Evolutionary conservation across 345 rosid genomes (phyloP), one percentile per base, ranked within the genome.

Genomic region (Eucalyptus marginata): DNA sequence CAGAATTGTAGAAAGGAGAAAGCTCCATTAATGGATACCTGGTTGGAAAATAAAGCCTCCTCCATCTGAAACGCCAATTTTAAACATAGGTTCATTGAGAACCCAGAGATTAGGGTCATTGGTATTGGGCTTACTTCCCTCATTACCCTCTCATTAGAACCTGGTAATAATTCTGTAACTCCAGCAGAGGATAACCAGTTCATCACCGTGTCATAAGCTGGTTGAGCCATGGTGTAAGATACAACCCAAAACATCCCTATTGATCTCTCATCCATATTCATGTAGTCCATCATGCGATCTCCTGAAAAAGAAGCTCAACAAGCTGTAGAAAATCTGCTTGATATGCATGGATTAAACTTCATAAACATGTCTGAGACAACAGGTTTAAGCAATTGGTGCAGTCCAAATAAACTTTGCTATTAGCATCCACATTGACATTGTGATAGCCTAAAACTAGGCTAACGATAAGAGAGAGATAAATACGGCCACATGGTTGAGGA

Each of bases 201-300:
- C 90, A 96, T 93, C 88, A 96, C 96, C 86, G 95, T 93, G 89
- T 98, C 99, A 93, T 94, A 94, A 71, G 97, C 99, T 68, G 98
- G 98, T 86, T 98, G 99, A 88, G 99, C 96, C 99, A 95, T 97
- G 83, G 99, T 95, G 91, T 96, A 95, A 87, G 99, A 95, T 54
- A 97, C 98, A 89, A 98, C 99, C 99, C 99, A 98, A 93, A 98
- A 98, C 99, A 98, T 98, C 92, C 99, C 99, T 89, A 96, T 92
- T 68, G 99, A 96, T 92, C 95, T 95, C 86, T 97, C 98, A 94
- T 98, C 99, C 99, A 98, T 95, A 94, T 94, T 97, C 96, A 94
- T 95, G 93, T 95, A 95, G 91, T 98, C 99, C 93, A 96, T 94
- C 95, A 96, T 93, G 89, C 95, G 96, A 89, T 98, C 99, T 90